These are phyloP conservation scores for Prunus mume DNA, from an alignment of 306 rosid species.

Conservation along the genomic window DNA sequence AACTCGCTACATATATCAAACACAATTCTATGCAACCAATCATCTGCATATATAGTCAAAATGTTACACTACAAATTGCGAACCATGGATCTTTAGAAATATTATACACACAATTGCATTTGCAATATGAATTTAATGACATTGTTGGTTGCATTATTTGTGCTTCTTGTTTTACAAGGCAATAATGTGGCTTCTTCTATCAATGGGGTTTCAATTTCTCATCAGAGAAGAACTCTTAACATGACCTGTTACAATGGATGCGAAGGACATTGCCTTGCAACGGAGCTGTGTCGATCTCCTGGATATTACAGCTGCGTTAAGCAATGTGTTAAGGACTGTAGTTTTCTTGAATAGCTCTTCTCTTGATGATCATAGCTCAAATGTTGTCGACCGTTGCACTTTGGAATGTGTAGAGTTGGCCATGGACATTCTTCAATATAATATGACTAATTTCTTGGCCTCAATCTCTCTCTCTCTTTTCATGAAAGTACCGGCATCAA, in stretches of 20 bases:
- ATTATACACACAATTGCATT: too few relatives aligned
- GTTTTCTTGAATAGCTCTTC: not conserved
- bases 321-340: not conserved
- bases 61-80: too few relatives aligned
- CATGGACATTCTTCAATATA: not conserved
- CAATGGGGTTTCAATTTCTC: not conserved
- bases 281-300: not conserved
- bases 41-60: too few relatives aligned
- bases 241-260: too few relatives aligned
- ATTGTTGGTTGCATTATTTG: not conserved
- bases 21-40: too few relatives aligned
- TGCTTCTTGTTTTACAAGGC: not conserved
- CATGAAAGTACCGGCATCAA: too few relatives aligned
- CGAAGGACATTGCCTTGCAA: not conserved
- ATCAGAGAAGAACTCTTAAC: not conserved
- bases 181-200: not conserved
- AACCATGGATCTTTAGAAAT: too few relatives aligned
- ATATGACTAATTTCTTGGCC: not conserved
- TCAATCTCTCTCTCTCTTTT: not conserved
- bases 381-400: not conserved
- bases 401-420: not conserved
- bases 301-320: not conserved
- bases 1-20: too few relatives aligned
- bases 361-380: not conserved
- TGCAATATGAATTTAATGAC: not conserved